phyloP scores from a whole-genome alignment of 257 asterid species.

The Penstemon davidsonii region DNA sequence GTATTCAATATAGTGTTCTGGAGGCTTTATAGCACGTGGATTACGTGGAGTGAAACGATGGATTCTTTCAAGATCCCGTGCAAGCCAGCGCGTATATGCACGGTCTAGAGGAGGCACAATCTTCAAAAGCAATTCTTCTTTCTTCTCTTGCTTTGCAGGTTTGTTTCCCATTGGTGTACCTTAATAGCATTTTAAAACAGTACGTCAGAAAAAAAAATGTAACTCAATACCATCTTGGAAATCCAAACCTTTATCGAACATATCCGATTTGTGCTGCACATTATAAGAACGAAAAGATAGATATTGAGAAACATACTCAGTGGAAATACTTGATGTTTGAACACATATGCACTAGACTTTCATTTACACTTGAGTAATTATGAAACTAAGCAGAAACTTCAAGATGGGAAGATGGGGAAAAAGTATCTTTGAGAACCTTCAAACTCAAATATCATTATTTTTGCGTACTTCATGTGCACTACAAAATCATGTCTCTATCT shows the following conservation, averaged over 20 bases:
- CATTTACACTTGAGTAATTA: slow-evolving; percentile 1
- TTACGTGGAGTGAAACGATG: slow-evolving; percentile 73
- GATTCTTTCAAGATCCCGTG: slow-evolving; percentile 74
- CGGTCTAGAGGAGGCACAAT: slow-evolving; percentile 77
- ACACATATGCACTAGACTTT: slow-evolving; percentile 2
- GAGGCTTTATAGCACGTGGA: slow-evolving; percentile 69
- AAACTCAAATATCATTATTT: neutral
- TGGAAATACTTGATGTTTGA: neutral
- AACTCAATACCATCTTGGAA: neutral
- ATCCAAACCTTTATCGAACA: neutral
- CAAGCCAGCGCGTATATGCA: slow-evolving; percentile 64
- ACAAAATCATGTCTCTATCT: neutral
- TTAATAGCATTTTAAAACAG: slow-evolving; percentile 14
- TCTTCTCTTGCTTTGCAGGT: slow-evolving; percentile 56
- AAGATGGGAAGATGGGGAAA: neutral
- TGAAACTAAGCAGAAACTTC: neutral
- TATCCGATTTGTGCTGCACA: neutral
- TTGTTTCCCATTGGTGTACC: slow-evolving; percentile 72
- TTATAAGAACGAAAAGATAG: neutral
- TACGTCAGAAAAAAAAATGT: neutral
- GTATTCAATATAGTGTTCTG: slow-evolving; percentile 76
- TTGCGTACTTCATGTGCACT: neutral
- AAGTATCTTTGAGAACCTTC: neutral
- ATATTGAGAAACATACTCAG: neutral
- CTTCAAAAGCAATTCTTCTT: slow-evolving; percentile 55